Percentiles rank a stretch among this genome's conserved stretches.
Evolutionary conservation across 108 stramenopile species (phyloP).

Genomic region (Nitzschia inconspicua): DNA sequence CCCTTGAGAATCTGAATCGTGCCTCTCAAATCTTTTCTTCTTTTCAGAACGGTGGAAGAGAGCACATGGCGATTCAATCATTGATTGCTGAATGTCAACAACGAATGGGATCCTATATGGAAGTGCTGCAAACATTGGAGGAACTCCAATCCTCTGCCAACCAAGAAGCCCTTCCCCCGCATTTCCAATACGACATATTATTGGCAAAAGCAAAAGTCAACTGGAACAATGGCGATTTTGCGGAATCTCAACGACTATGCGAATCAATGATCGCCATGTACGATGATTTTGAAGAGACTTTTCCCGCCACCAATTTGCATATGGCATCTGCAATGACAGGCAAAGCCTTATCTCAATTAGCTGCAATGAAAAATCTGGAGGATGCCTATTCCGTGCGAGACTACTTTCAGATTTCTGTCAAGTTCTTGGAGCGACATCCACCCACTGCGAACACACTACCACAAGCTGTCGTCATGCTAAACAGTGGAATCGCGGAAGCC

Average conservation of each 20-base stretch:
- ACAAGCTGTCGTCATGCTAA: constrained; percentile 18
- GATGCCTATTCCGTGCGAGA: constrained; percentile 41
- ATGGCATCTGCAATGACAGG: constrained; percentile 43
- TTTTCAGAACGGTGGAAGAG: constrained; percentile 29
- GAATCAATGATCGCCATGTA: constrained; percentile 21
- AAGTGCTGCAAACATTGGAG: constrained; percentile 16
- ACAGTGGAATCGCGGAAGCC: constrained; percentile 34
- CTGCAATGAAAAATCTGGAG: constrained; percentile 28
- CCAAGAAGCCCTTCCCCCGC: background rate
- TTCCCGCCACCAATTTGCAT: constrained; percentile 25
- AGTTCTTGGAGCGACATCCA: constrained; percentile 33
- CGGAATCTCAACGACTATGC: constrained; percentile 19
- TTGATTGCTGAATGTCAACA: constrained; percentile 46
- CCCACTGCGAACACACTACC: constrained; percentile 13
- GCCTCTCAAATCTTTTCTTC: constrained; percentile 48
- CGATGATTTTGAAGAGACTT: constrained; percentile 22
- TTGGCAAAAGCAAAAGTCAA: constrained; percentile 37
- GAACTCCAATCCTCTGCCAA: constrained; percentile 9
- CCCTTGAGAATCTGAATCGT: constrained; percentile 53
- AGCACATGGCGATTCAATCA: constrained; percentile 35
- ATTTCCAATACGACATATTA: constrained; percentile 7
- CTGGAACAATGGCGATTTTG: constrained; percentile 40
- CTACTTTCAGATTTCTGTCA: constrained; percentile 29
- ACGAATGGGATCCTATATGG: constrained; percentile 22
- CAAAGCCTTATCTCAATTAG: constrained; percentile 34